Evolutionary conservation across 2,329 filamentous ascomycete genomes (phyloP), one percentile per base, ranked within the genome.

Genomic region (Fusarium verrucosum): DNA sequence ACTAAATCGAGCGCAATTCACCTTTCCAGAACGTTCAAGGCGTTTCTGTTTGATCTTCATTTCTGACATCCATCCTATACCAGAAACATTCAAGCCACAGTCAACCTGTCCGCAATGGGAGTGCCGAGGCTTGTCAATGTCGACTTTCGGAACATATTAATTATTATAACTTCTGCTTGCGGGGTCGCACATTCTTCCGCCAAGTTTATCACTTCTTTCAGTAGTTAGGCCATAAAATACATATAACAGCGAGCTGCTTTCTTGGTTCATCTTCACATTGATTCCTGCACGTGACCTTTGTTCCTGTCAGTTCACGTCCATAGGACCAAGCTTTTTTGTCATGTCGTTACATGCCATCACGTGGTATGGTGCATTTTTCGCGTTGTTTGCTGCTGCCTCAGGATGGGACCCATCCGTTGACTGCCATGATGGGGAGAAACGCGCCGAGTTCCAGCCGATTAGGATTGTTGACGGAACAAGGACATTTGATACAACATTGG

Each of bases 401-500:
- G 41, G 51, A 16, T 50, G 41, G 23, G 30, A 55, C 10, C 42
- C 55, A 1, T 23, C 50, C 5, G 25, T 40, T 28, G 54, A 58
- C 8, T 59, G 56, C 1, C 30, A 26, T 0, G 19, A 43, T 25
- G 55, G 55, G 6, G 33, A 45, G 33, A 59, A 20, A 17, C 23
- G 50, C 9, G 22, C 58, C 5, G 28, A 59, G 8, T 8, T 52
- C 0, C 56, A 59, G 13, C 56, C 56, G 17, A 45, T 59, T 6
- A n/a, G 35, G 9, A 23, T 59, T 7, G 40, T 59, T 5, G 42
- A 59, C 5, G 56, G 56, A 19, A 59, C 54, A 16, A 38, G 23
- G 5, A 59, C 56, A 5, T 59, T 43, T 4, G 40, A 60, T 9
- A 43, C 55, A 8, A 53, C 40, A 9, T 41, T 59, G 14, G 50